Evolutionary conservation across 2,329 filamentous ascomycete species (phyloP), one percentile per base, ranked within the genome.

Genomic region (Colletotrichum sp.): DNA sequence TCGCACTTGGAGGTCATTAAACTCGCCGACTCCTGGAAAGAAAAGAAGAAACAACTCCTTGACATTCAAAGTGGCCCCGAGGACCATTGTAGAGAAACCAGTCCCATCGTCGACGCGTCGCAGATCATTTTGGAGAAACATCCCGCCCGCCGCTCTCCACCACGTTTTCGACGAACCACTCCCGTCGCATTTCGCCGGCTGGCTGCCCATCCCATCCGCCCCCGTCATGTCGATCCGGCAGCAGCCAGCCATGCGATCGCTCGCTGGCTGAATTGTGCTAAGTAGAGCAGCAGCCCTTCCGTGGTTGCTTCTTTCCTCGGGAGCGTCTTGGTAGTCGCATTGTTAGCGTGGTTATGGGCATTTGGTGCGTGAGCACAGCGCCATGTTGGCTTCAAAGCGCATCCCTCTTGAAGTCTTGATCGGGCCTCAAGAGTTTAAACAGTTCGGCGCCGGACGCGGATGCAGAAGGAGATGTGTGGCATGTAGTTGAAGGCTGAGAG

Each of bases 171-270:
- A 69, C 63, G 64, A 64, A 27, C 62, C 15, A n/a, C 62, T 57
- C 69, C 64, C 44, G 70, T 69, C 69, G 70, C 64, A 73, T 22
- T 52, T 52, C n/a, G 44, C 44, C n/a, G 44, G 44, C 44, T 52
- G 44, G 44, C 44, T 52, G 44, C 44, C 44, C 44, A 52, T 65
- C n/a, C 61, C 29, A 32, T 75, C 52, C 49, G 52, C 36, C 65
- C 69, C 64, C 69, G 59, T 63, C 44, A 27, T 59, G 73, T 73
- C 64, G 73, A 76, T 76, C 73, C 73, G 73, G 73, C 69, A 73
- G 73, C 73, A 73, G 57, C 64, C 70, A 76, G 73, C 73, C 63
- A 75, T 44, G 44, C 63, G 57, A 30, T 39, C 71, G 12, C 34
- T 55, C 44, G 44, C 44, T 49, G 11, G 44, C 44, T 22, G 39